A percentile compares a stretch with the other conserved stretches of the same genome.
phyloP scores from a whole-genome alignment of 2,329 filamentous ascomycete species.

The Paraphaeosphaeria minitans region DNA sequence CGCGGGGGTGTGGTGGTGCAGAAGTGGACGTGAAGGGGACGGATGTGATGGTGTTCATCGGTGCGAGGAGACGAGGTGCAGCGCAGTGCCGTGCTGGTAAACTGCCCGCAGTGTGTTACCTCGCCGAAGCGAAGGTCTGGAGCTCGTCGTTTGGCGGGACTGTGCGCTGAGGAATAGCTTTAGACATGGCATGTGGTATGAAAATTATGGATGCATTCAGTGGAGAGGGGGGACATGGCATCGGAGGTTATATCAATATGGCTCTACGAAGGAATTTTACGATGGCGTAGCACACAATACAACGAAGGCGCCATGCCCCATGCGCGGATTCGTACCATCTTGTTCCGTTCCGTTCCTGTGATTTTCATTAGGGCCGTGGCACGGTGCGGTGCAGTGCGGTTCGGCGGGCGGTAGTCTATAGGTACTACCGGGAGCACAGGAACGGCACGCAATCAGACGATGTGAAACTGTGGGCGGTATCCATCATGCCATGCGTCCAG shows the following conservation, averaged over 20 bases:
- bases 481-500: too few species aligned
- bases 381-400: too few species aligned
- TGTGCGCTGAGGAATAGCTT: not conserved
- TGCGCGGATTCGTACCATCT: too few species aligned
- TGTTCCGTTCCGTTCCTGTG: too few species aligned
- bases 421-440: too few species aligned
- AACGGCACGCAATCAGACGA: too few species aligned
- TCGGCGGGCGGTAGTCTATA: too few species aligned
- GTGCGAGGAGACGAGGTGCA: conserved; percentile 6
- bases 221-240: not conserved
- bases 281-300: too few species aligned
- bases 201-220: conserved; percentile 25
- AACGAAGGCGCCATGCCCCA: too few species aligned
- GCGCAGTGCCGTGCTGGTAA: too few species aligned
- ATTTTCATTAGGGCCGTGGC: too few species aligned
- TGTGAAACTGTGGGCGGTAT: too few species aligned
- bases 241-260: conserved; percentile 15
- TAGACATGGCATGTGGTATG: conserved; percentile 4
- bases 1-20: conserved; percentile 61
- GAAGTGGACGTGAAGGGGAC: conserved; percentile 53
- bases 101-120: not conserved
- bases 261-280: not conserved
- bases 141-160: not conserved
- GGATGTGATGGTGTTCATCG: conserved; percentile 16
- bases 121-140: not conserved